Evolutionary conservation across 1,284 basidiomycete genomes (phyloP).

Genomic region (Pyrrhoderma lamaoense): DNA sequence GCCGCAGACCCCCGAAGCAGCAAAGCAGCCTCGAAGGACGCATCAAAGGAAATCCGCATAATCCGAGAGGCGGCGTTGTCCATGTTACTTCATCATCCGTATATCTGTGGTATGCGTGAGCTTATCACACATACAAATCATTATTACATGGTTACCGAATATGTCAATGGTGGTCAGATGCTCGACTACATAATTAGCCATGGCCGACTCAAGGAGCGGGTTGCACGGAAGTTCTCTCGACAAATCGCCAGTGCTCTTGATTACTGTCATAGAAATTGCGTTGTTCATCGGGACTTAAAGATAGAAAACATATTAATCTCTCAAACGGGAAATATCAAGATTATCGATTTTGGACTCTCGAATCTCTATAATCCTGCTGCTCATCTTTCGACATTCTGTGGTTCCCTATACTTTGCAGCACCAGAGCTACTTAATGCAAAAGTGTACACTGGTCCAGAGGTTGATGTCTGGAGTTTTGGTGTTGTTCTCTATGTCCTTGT

Average conservation of each 20-base stretch:
- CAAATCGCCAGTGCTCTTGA: conserved; percentile 95
- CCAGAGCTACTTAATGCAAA: conserved; percentile 96
- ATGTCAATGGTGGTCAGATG: conserved; percentile 99
- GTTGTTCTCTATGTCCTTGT: conserved; percentile 97
- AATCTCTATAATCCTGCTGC: conserved; percentile 87
- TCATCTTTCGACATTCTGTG: conserved; percentile 93
- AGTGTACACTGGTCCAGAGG: conserved; percentile 95
- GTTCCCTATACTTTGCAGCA: conserved; percentile 96
- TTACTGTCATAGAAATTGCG: conserved; percentile 96
- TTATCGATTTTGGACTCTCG: conserved; percentile 98
- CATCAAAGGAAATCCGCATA: conserved; percentile 93
- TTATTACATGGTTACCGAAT: conserved; percentile 99
- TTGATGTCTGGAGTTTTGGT: conserved; percentile 98
- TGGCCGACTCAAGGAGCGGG: conserved; percentile 90
- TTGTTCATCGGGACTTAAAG: conserved; percentile 97
- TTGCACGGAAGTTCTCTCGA: conserved; percentile 92
- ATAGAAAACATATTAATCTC: conserved; percentile 99
- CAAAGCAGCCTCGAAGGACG: conserved; percentile 85
- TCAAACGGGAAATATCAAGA: conserved; percentile 98
- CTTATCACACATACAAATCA: conserved; percentile 95
- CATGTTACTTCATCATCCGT: conserved; percentile 94
- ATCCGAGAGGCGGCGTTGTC: conserved; percentile 92
- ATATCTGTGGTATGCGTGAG: conserved; percentile 98
- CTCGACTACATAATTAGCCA: conserved; percentile 99
- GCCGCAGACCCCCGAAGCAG: conserved; percentile 46